Conservation (phyloP, 176 grass and related monocot genomes). For the Raddia guianensis region DNA sequence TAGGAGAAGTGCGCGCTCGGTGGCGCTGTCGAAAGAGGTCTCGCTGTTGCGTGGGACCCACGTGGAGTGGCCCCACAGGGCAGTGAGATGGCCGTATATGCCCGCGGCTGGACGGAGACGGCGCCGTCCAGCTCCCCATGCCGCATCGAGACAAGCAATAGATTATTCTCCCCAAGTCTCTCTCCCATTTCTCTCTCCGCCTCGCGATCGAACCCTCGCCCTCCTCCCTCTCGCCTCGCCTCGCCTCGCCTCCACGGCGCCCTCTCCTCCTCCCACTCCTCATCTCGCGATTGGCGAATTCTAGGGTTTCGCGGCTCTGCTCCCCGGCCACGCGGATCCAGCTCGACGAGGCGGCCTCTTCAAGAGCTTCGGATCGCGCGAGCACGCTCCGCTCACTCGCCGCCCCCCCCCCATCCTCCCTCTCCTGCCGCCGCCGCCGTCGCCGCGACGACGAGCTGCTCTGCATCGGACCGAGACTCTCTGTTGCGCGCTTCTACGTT, state of each 20-base stretch:
- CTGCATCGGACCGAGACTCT: conserved; percentile 22
- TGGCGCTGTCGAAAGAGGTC: accelerated
- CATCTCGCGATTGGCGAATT: conserved; percentile 55
- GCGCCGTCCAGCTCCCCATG: conserved; percentile 49
- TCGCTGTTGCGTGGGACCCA: accelerated
- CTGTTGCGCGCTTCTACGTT: conserved; percentile 21
- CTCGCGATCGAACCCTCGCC: conserved; percentile 65
- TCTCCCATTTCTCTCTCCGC: conserved; percentile 25
- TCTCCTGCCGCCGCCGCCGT: background rate
- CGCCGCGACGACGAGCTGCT: conserved; percentile 7
- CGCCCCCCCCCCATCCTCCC: background rate
- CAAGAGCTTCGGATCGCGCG: conserved; percentile 44
- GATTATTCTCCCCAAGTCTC: conserved; percentile 60
- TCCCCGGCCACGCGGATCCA: conserved; percentile 33
- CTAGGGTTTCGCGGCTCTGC: conserved; percentile 43
- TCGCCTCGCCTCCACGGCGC: background rate
- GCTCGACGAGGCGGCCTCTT: background rate
- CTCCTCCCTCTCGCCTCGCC: background rate
- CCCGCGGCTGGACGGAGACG: conserved; percentile 37
- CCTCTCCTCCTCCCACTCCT: conserved; percentile 37
- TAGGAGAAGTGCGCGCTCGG: no score
- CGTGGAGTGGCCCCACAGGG: accelerated
- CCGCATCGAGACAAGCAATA: conserved; percentile 56
- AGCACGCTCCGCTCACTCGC: background rate
- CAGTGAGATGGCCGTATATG: conserved; percentile 30